These are phyloP conservation scores for Tuber magnatum DNA, from an alignment of 495 filamentous ascomycete genomes.

Conservation along the genomic window DNA sequence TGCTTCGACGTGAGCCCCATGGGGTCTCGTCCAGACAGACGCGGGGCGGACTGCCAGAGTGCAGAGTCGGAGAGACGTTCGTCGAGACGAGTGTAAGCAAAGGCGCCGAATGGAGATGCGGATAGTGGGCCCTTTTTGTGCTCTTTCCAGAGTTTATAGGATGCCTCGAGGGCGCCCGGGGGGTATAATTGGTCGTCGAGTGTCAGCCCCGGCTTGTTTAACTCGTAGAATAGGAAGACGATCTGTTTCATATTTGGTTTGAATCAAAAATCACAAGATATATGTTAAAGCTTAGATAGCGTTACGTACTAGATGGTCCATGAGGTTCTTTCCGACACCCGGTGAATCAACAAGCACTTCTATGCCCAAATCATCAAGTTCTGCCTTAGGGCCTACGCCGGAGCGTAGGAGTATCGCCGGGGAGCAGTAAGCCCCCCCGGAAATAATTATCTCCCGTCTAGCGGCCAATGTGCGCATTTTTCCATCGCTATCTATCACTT, in stretches of 20 bases:
- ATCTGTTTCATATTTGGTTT: conserved; percentile 30
- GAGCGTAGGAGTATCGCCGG: conserved; percentile 49
- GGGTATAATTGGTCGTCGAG: conserved; percentile 45
- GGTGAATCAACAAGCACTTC: conserved; percentile 43
- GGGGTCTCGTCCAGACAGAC: conserved; percentile 47
- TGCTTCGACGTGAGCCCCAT: conserved; percentile 49
- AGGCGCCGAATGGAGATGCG: conserved; percentile 51
- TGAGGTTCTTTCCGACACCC: conserved; percentile 47
- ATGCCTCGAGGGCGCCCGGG: conserved; percentile 43
- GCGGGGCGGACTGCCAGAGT: conserved; percentile 45
- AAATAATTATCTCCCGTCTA: conserved; percentile 46
- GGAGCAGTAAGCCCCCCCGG: conserved; percentile 44
- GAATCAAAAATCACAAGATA: neutral
- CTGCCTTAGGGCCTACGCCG: conserved; percentile 44
- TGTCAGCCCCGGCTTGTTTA: conserved; percentile 45
- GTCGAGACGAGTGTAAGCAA: conserved; percentile 50
- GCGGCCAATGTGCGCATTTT: conserved; percentile 20
- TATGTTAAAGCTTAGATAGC: neutral
- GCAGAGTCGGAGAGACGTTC: conserved; percentile 47
- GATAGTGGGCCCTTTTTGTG: conserved; percentile 49
- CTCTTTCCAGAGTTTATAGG: conserved; percentile 48
- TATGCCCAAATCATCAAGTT: conserved; percentile 43
- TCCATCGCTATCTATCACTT: conserved; percentile 37
- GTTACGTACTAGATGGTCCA: conserved; percentile 42
- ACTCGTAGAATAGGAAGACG: conserved; percentile 50